A percentile compares a stretch with the other conserved stretches of the same genome.
Evolutionary conservation across 208 protist genomes (phyloP).

Genomic region (Crithidia sp.): DNA sequence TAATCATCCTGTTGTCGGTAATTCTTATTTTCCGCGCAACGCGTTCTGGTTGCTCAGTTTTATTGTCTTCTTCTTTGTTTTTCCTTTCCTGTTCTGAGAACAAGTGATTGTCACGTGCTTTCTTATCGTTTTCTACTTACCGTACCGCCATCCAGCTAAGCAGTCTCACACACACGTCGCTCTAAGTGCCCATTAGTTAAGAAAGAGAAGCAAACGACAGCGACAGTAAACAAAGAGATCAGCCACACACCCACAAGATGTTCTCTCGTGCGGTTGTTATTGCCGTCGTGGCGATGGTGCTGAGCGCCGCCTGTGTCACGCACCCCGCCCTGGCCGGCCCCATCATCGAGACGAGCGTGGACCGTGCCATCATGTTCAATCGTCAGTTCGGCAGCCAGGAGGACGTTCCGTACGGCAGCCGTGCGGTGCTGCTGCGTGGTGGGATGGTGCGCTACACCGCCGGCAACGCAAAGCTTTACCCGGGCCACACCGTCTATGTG

Average conservation of each 20-base stretch:
- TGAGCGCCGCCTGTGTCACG: constrained; percentile 14
- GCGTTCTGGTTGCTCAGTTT: too few relatives aligned
- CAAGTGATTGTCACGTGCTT: too few relatives aligned
- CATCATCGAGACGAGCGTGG: constrained; percentile 36
- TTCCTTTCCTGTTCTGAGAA: too few relatives aligned
- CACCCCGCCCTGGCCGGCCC: constrained; percentile 26
- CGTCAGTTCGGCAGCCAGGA: constrained; percentile 31
- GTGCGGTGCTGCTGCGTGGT: constrained; percentile 60
- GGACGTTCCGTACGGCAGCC: constrained; percentile 44
- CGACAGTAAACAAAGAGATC: not conserved
- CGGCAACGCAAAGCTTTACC: constrained; percentile 24
- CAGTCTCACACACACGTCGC: too few relatives aligned
- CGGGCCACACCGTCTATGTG: constrained; percentile 60
- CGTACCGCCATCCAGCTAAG: too few relatives aligned
- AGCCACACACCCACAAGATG: not conserved
- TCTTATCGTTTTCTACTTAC: too few relatives aligned
- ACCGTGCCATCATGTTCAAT: constrained; percentile 65
- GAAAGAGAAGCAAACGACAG: too few relatives aligned
- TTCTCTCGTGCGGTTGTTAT: not conserved
- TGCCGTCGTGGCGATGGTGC: constrained; percentile 21
- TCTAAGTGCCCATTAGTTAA: too few relatives aligned
- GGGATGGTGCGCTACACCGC: constrained; percentile 43
- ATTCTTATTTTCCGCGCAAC: too few relatives aligned
- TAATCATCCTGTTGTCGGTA: too few relatives aligned
- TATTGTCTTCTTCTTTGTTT: too few relatives aligned